Base-by-base conservation (phyloP, 495 filamentous ascomycete genomes). In the Antarctomyces pellizariae region DNA sequence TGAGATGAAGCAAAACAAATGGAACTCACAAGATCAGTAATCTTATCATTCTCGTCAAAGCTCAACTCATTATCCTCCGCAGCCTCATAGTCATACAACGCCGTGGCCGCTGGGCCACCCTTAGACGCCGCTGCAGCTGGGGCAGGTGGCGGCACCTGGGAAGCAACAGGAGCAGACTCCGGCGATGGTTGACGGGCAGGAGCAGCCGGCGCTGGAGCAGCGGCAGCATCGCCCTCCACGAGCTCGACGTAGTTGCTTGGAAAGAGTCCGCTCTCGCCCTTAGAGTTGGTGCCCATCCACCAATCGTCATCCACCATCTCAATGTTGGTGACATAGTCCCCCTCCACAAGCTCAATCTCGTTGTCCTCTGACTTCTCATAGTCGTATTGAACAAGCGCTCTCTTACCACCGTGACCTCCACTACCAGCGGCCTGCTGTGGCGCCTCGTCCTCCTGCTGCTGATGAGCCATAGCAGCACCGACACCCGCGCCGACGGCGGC, bases 281-380 rank as follows among this genome's bases (percentile, higher is more conserved):
- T 54, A 4, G 52, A 41, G 45, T 93, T 95, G 30, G 68, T 68
- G 7, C 86, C 86, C 61, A 86, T 70, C 86, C 86, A 99, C 86
- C 86, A 99, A 44, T 95, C 84, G 24, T 65, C 63, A 35, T 97
- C 89, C 1, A 97, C 80, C 79, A 90, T 89, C 24, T 99, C 80
- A 41, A 99, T 90, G 35, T 92, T 69, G n/a, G 70, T 83, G 18
- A 99, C 71, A 37, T 70, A 66, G 30, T 91, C 79, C 10, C 82
- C 80, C 48, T 99, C 86, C n/a, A 56, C 57, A 3, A 99, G 57
- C 31, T 90, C 77, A 22, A 95, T 56, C 46, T 99, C 86, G 43
- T 99, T 99, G 30, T 90, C 79, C 48, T 99, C 86, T 2, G 77
- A 80, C 44, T 83, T 92, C 34, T 92, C 83, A 37, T 99, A 99